Percentiles rank a stretch among this genome's conserved stretches.
phyloP scores from a whole-genome alignment of 225 moss, liverwort and hornwort species.

The Bryum argenteum region DNA sequence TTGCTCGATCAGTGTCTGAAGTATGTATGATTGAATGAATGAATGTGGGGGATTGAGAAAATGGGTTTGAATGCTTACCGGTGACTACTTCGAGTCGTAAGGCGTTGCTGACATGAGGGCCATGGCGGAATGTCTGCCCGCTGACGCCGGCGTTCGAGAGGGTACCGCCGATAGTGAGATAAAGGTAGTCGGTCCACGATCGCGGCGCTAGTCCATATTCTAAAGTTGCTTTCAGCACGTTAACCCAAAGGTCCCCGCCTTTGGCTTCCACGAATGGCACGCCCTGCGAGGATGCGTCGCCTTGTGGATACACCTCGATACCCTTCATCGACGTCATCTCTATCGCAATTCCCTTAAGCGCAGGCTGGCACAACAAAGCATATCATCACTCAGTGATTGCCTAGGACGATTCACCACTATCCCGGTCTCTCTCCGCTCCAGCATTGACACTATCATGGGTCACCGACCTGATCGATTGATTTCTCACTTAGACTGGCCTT shows the following conservation, averaged over 20 bases:
- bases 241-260: constrained; percentile 83
- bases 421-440: no score
- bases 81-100: constrained; percentile 70
- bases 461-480: no score
- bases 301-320: constrained; percentile 38
- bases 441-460: no score
- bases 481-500: no score
- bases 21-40: no score
- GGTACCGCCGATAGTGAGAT: constrained; percentile 89
- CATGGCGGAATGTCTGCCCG: constrained; percentile 80
- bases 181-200: constrained; percentile 88
- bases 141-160: constrained; percentile 95
- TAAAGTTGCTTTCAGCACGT: constrained; percentile 65
- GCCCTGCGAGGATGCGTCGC: constrained; percentile 32
- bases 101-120: constrained; percentile 88
- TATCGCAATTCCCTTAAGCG: constrained; percentile 44
- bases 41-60: no score
- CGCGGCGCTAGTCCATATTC: constrained; percentile 61
- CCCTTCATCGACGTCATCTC: constrained; percentile 50
- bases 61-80: constrained; percentile 13
- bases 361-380: constrained; percentile 21
- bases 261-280: constrained; percentile 68
- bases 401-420: no score
- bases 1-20: background rate
- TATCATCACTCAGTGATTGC: background rate